These are phyloP conservation scores for Leptographium procerum DNA, from an alignment of 2,329 filamentous ascomycete species.

Conservation along the genomic window DNA sequence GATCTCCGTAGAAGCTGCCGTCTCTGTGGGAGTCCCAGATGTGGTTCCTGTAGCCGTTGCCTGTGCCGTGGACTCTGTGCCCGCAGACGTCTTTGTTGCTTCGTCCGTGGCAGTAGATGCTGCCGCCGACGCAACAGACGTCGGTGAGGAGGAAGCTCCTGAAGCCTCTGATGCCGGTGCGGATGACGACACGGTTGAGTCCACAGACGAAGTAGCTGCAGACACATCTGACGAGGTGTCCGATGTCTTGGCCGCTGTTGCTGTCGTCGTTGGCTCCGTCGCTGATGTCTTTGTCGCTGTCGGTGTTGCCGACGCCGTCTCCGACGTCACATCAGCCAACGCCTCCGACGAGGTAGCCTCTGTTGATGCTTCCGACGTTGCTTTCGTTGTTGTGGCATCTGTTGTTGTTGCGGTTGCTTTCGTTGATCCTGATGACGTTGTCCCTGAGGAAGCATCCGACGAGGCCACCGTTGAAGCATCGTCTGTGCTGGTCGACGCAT, in stretches of 20 bases:
- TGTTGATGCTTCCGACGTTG: not conserved
- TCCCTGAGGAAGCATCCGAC: not conserved
- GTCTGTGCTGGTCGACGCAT: not conserved
- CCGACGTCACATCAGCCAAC: not conserved
- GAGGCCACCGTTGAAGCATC: not conserved
- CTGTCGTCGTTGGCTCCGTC: not conserved
- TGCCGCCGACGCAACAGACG: no score
- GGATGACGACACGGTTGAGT: not conserved
- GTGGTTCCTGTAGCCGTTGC: no score
- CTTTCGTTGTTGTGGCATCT: not conserved
- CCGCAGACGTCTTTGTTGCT: no score
- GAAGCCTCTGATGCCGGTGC: no score
- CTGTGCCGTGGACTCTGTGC: no score
- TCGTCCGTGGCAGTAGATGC: no score
- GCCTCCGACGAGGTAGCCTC: not conserved
- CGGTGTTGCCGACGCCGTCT: no score
- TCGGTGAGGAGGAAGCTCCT: no score
- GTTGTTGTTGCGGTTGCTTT: no score
- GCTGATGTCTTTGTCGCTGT: not conserved
- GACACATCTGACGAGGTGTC: not conserved
- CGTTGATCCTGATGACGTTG: not conserved
- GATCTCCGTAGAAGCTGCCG: no score
- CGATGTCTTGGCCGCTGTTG: not conserved
- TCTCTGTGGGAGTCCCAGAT: no score
- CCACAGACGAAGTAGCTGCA: not conserved